Percentiles rank a stretch among this genome's conserved stretches.
phyloP scores from a whole-genome alignment of 208 protist species.

The Leishmania gerbilli region DNA sequence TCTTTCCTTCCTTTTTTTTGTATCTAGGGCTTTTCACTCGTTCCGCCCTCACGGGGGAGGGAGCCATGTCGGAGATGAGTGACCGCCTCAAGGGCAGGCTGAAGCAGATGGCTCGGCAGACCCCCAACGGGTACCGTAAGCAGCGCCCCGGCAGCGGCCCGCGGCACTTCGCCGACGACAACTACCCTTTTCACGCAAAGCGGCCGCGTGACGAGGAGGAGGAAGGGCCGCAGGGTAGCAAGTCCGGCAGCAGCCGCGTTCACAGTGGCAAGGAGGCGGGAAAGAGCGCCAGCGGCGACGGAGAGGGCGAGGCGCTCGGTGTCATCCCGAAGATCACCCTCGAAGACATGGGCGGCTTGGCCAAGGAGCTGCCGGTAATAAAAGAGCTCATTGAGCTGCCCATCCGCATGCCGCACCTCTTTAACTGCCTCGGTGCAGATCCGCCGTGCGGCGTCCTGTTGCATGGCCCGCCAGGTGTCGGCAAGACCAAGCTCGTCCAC shows the following conservation, averaged over 20 bases:
- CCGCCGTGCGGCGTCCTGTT: conserved; percentile 96
- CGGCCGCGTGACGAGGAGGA: conserved; percentile 30
- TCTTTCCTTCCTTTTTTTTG: background rate
- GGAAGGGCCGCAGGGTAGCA: background rate
- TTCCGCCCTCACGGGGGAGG: background rate
- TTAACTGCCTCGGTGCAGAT: conserved; percentile 94
- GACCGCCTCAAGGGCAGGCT: conserved; percentile 64
- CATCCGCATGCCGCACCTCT: conserved; percentile 95
- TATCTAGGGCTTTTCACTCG: background rate
- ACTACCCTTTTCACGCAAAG: conserved; percentile 31
- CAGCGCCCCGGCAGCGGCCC: conserved; percentile 27
- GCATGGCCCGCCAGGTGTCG: conserved; percentile 96
- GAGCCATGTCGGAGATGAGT: conserved; percentile 51
- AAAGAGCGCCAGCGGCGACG: conserved; percentile 19
- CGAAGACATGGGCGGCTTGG: conserved; percentile 93
- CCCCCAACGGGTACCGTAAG: conserved; percentile 41
- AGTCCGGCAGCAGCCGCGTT: background rate
- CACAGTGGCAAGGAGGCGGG: conserved; percentile 13
- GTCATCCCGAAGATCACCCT: conserved; percentile 87
- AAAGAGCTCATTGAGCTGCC: conserved; percentile 96
- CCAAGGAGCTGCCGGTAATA: conserved; percentile 92
- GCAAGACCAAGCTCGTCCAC: conserved; percentile 96
- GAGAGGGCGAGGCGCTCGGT: conserved; percentile 44
- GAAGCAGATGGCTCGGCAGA: conserved; percentile 53
- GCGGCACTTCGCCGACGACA: conserved; percentile 27